phyloP scores from a whole-genome alignment of 164 flowering plant species.

The Macadamia tetraphylla region DNA sequence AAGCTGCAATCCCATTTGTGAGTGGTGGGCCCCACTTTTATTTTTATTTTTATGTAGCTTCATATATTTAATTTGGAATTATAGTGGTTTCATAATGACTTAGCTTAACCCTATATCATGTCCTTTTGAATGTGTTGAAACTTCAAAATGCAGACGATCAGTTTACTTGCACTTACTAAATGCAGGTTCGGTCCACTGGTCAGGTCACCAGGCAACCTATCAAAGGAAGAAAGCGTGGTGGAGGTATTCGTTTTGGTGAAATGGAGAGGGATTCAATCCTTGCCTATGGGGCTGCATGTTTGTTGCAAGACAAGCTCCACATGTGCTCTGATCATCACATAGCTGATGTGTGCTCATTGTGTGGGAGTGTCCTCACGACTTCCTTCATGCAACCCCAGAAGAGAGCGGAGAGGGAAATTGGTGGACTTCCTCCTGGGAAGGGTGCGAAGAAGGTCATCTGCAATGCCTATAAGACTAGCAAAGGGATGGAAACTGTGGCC shows the following conservation, averaged over 20 bases:
- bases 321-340: constrained; percentile 87
- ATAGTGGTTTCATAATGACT: too few relatives aligned
- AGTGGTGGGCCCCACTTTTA: too few relatives aligned
- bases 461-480: constrained; percentile 63
- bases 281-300: constrained; percentile 91
- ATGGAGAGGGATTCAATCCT: constrained; percentile 95
- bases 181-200: constrained; percentile 92
- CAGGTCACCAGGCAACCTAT: constrained; percentile 84
- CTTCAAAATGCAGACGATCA: too few relatives aligned
- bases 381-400: constrained; percentile 51
- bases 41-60: too few relatives aligned
- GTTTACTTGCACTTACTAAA: not conserved
- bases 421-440: constrained; percentile 52
- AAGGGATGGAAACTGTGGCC: constrained; percentile 93
- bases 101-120: too few relatives aligned
- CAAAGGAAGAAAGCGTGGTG: constrained; percentile 89
- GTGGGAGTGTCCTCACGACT: constrained; percentile 78
- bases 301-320: constrained; percentile 87
- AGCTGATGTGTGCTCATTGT: constrained; percentile 86
- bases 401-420: constrained; percentile 33
- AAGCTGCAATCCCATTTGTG: too few relatives aligned
- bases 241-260: constrained; percentile 94
- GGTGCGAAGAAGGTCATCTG: constrained; percentile 70
- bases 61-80: too few relatives aligned
- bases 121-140: too few relatives aligned